Base-by-base conservation (phyloP, 2,329 filamentous ascomycete species). In the Sporothrix inflata region DNA sequence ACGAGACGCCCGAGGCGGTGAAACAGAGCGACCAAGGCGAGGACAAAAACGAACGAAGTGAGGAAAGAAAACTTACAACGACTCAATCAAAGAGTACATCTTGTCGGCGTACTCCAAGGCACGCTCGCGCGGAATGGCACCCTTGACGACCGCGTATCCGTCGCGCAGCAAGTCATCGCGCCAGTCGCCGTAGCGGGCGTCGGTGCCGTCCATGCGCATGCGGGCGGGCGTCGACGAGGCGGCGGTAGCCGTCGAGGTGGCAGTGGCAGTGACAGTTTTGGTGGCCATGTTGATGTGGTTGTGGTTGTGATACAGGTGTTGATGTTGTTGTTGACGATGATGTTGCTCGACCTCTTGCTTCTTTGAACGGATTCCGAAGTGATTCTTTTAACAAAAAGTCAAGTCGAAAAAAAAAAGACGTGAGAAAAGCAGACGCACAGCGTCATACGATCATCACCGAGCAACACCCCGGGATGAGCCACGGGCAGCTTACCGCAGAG, bases 131-230 rank as follows among this genome's bases (percentile, higher is more conserved):
- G 74, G 73, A 19, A 73, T 65, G n/a, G 72, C 77, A 12, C 77
- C 75, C 70, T 78, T 77, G 72, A 79, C 75, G 16, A 79, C 76
- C 19, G 72, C 76, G 63, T 75, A 78, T n/a, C 77, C 77, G 69
- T 78, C 74, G 21, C 74, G 75, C 27, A 74, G 49, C 4, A 78
- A 73, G 74, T 78, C 77, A 40, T 78, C 77, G 24, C 76, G 73
- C 66, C 73, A 77, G 71, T 78, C 77, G 55, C 60, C 60, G 14
- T 60, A 60, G 55, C 27, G 7, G 14, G 27, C 55, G 16, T 60
- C 55, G 30, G 55, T 60, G 55, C 55, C 55, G 55, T 60, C 55
- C 55, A 60, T 60, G 14, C 55, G 55, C 55, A 60, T 60, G 55
- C 55, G 55, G 24, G 3, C 16, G 4, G 27, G 14, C 51, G 24